A percentile compares a stretch with the other conserved stretches of the same genome.
Conservation (phyloP, 2,329 filamentous ascomycete genomes). For the Thielaviopsis cerberus region DNA sequence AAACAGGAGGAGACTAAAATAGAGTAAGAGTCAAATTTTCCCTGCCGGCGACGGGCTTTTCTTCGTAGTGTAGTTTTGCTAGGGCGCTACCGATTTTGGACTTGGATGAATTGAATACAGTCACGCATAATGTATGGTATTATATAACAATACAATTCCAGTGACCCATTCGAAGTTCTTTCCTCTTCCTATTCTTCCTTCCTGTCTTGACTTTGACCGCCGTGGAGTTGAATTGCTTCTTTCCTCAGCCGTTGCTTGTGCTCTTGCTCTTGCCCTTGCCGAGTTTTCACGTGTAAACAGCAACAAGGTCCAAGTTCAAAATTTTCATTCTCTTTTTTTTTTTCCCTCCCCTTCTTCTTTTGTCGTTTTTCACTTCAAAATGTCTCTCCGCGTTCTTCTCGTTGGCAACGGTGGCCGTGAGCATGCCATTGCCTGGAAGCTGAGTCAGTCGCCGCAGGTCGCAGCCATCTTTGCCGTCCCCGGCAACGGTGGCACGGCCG, state of each 20-base stretch:
- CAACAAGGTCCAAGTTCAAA: not conserved
- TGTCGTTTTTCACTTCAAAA: not conserved
- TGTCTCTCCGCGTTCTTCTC: constrained; percentile 46
- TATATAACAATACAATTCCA: not conserved
- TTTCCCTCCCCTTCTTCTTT: not conserved
- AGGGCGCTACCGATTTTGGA: no score
- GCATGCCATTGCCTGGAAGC: constrained; percentile 86
- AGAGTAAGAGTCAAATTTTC: not conserved
- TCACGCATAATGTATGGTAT: not conserved
- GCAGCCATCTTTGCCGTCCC: constrained; percentile 53
- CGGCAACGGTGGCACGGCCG: constrained; percentile 75
- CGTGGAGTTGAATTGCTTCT: constrained; percentile 3
- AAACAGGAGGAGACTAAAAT: not conserved
- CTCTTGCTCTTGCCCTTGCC: not conserved
- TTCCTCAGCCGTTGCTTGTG: not conserved
- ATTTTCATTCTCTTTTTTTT: not conserved
- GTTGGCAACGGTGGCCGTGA: constrained; percentile 89
- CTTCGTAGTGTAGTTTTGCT: not conserved
- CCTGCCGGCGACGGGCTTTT: not conserved
- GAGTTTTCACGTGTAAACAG: not conserved
- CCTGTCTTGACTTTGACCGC: constrained; percentile 6
- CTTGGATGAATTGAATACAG: no score
- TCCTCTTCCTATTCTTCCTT: not conserved
- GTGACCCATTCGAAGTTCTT: not conserved
- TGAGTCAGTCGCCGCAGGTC: constrained; percentile 63